Base-by-base conservation (phyloP, 2,329 filamentous ascomycete genomes). In the Pyricularia sp. region DNA sequence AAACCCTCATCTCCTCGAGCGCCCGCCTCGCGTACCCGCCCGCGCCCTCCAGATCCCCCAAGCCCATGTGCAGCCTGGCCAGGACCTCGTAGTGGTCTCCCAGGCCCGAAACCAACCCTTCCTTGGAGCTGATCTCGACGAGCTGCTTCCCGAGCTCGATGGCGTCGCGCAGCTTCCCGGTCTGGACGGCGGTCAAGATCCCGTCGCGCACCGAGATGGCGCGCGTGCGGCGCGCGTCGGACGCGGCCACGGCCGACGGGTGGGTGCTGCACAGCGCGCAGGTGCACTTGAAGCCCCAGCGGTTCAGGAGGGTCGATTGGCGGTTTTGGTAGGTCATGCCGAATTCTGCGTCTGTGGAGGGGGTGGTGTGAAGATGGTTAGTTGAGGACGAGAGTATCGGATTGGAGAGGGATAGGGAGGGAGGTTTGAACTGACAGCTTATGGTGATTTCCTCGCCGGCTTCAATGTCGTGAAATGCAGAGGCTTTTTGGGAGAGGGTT, bases 361-460 rank as follows among this genome's bases (percentile, higher is more conserved):
- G 58, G 4, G 33, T 3, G 12, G 12, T 36, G 9, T 33, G 33
- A 36, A 17, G 33, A 5, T 14, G 1, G 55, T 68, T 26, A 64
- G 58, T 50, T 17, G 12, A 17, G 33, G 2, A 1, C 12, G 9
- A 17, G 33, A 7, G 14, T n/a, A 7, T 17, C 6, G 59, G 2
- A 20, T 3, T 5, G 7, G 55, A 28, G 12, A 36, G 5, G 12
- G 31, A 10, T 6, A 10, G 31, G 33, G 12, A 3, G 12, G 33
- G 3, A 10, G 14, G n/a, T n/a, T n/a, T n/a, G n/a, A n/a, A 70
- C 72, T 23, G 70, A 76, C 76, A 76, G 70, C 72, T 76, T n/a
- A 77, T 71, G 12, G 75, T 76, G n/a, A 76, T 71, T 68, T 76
- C 75, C n/a, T 77, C 75, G 55, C 73, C 73, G 0, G 70, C 63